Percentiles rank a stretch among this genome's conserved stretches.
Conservation (phyloP, 495 filamentous ascomycete species). For the Aspergillus bertholletiae region DNA sequence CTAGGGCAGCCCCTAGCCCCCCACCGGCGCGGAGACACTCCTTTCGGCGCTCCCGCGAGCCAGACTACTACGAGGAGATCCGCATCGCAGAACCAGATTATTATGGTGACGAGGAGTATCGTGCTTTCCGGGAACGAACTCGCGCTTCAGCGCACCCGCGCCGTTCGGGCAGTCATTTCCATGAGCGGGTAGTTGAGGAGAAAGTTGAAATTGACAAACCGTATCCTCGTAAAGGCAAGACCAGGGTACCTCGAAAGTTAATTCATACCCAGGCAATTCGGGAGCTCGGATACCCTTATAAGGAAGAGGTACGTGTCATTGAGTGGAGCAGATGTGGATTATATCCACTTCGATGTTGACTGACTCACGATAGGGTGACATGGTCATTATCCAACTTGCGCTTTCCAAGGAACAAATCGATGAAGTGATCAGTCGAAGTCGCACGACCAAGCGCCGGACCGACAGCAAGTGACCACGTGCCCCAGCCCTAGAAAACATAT, state of each 20-base stretch:
- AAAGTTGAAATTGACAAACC: constrained; percentile 40
- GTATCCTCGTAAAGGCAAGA: constrained; percentile 83
- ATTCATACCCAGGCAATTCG: constrained; percentile 74
- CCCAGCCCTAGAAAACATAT: background rate
- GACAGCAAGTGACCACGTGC: constrained; percentile 30
- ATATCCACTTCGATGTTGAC: background rate
- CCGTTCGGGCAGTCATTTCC: constrained; percentile 42
- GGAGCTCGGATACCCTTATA: constrained; percentile 79
- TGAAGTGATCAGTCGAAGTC: constrained; percentile 76
- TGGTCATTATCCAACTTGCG: constrained; percentile 74
- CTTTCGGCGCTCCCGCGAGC: constrained; percentile 43
- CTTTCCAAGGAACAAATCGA: constrained; percentile 88
- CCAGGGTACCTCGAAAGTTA: constrained; percentile 72
- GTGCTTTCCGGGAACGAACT: constrained; percentile 53
- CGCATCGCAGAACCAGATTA: constrained; percentile 62
- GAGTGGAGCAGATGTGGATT: background rate
- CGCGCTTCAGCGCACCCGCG: constrained; percentile 32
- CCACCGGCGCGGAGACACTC: constrained; percentile 31
- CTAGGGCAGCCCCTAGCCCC: constrained; percentile 35
- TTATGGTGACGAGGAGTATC: constrained; percentile 66
- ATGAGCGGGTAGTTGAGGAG: constrained; percentile 34
- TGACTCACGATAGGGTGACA: constrained; percentile 56
- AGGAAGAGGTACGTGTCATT: constrained; percentile 64
- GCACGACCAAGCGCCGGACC: constrained; percentile 49
- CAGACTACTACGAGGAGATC: constrained; percentile 61